These are phyloP conservation scores for Daedaleopsis nitida DNA, from an alignment of 768 basidiomycete genomes.

Conservation along the genomic window DNA sequence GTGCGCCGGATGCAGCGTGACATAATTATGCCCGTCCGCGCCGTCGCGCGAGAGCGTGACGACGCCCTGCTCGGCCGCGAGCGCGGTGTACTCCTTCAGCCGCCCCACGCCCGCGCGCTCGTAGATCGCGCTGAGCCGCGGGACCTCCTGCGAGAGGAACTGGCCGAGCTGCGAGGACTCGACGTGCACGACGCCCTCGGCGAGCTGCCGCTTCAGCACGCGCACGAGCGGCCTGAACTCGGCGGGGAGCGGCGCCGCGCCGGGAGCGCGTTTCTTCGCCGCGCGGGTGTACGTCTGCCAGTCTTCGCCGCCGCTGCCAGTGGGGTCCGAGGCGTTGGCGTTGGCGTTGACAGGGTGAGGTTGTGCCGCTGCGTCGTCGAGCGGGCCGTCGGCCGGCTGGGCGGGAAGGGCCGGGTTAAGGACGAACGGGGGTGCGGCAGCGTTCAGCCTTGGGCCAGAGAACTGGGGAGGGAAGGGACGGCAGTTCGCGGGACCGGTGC, in stretches of 20 bases:
- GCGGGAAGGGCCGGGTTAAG: not conserved
- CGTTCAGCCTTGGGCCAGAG: not conserved
- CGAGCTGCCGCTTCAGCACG: constrained; percentile 25
- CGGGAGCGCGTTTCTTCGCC: constrained; percentile 8
- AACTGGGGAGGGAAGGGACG: not conserved
- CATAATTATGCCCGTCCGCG: constrained; percentile 13
- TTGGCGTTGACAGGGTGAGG: no score
- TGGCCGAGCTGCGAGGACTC: constrained; percentile 29
- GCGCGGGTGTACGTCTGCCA: constrained; percentile 10
- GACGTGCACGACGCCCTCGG: constrained; percentile 20
- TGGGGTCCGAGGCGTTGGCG: not conserved
- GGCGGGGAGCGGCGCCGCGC: constrained; percentile 1
- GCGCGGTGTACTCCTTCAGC: constrained; percentile 29
- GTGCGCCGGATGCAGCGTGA: constrained; percentile 15
- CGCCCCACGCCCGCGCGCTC: constrained; percentile 25
- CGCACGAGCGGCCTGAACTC: constrained; percentile 28
- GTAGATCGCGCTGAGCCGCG: constrained; percentile 12
- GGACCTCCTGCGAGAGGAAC: constrained; percentile 19
- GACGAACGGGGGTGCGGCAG: not conserved
- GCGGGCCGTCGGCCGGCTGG: not conserved
- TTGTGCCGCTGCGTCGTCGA: no score
- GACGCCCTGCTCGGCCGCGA: constrained; percentile 24
- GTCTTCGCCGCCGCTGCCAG: not conserved
- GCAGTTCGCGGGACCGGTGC: not conserved
- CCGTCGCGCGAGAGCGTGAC: constrained; percentile 11